Percentiles rank a stretch among this genome's conserved stretches.
Evolutionary conservation across 2,329 filamentous ascomycete genomes (phyloP).

Genomic region (Epicoccum nigrum): DNA sequence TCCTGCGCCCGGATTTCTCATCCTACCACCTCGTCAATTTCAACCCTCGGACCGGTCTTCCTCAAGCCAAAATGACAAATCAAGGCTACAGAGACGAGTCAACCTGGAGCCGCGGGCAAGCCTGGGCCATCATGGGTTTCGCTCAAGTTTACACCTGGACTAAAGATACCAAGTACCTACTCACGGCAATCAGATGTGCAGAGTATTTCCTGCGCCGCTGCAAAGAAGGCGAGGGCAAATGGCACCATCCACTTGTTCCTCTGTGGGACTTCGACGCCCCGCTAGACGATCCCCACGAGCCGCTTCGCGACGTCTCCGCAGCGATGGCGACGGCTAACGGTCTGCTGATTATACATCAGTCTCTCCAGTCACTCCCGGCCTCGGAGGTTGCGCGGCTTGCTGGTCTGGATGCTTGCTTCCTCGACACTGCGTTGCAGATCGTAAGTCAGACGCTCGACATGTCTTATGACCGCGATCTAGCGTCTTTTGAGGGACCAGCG

Average conservation of each 20-base stretch:
- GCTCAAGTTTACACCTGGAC: slow-evolving; percentile 58
- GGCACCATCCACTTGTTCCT: slow-evolving; percentile 47
- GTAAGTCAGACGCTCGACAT: slow-evolving; percentile 39
- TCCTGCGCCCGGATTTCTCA: slow-evolving; percentile 45
- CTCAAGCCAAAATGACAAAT: slow-evolving; percentile 57
- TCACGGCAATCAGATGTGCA: slow-evolving; percentile 53
- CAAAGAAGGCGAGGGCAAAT: slow-evolving; percentile 39
- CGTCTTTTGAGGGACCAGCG: slow-evolving; percentile 23
- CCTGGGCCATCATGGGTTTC: slow-evolving; percentile 58
- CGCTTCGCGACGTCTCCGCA: slow-evolving; percentile 49
- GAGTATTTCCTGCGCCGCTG: slow-evolving; percentile 55
- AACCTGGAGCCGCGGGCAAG: slow-evolving; percentile 58
- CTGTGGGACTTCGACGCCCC: slow-evolving; percentile 62
- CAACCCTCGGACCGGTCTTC: slow-evolving; percentile 49
- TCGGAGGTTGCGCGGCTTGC: slow-evolving; percentile 4
- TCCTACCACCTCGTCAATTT: slow-evolving; percentile 56
- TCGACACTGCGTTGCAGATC: slow-evolving; percentile 29
- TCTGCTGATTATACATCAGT: slow-evolving; percentile 48
- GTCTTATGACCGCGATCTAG: slow-evolving; percentile 38
- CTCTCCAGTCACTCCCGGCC: slow-evolving; percentile 29
- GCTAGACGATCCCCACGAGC: slow-evolving; percentile 39
- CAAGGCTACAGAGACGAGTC: slow-evolving; percentile 55
- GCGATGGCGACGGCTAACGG: slow-evolving; percentile 53
- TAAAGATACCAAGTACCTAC: slow-evolving; percentile 49
- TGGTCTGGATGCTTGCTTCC: slow-evolving; percentile 14